phyloP scores from a whole-genome alignment of 2,329 filamentous ascomycete species.

The Drechmeria coniospora region DNA sequence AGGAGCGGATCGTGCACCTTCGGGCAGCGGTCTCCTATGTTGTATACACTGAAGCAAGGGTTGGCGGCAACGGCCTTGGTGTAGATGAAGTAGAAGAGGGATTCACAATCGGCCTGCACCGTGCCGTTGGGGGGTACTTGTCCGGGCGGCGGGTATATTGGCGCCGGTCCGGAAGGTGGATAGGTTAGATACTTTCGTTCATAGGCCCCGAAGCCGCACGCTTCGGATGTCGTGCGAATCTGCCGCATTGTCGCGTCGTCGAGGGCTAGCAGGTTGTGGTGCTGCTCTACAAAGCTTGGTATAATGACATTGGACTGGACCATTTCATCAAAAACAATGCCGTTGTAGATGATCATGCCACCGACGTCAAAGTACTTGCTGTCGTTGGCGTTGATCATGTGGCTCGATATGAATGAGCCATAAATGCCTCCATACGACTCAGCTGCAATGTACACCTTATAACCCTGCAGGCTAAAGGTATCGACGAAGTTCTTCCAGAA shows the following conservation, averaged over 20 bases:
- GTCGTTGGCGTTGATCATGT: slow-evolving; percentile 54
- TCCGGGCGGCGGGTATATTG: slow-evolving; percentile 28
- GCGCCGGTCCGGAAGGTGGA: slow-evolving; percentile 49
- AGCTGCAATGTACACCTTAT: slow-evolving; percentile 58
- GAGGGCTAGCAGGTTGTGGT: slow-evolving; percentile 43
- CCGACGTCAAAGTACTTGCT: slow-evolving; percentile 51
- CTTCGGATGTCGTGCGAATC: slow-evolving; percentile 33
- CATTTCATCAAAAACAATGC: slow-evolving; percentile 38
- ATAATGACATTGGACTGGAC: slow-evolving; percentile 31
- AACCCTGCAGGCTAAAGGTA: slow-evolving; percentile 50
- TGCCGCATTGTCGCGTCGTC: slow-evolving; percentile 41
- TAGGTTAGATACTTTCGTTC: slow-evolving; percentile 48
- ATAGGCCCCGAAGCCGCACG: slow-evolving; percentile 49
- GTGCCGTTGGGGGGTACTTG: slow-evolving; percentile 13
- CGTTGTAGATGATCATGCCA: slow-evolving; percentile 60
- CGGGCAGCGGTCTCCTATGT: slow-evolving; percentile 58
- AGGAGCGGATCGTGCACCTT: slow-evolving; percentile 52
- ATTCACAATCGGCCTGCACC: slow-evolving; percentile 30
- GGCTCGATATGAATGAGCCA: slow-evolving; percentile 57
- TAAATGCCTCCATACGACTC: slow-evolving; percentile 54
- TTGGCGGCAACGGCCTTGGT: slow-evolving; percentile 42
- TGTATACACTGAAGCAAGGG: slow-evolving; percentile 69
- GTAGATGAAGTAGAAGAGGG: slow-evolving; percentile 40
- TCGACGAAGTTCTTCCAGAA: slow-evolving; percentile 70
- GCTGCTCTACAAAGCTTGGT: slow-evolving; percentile 45